These are phyloP conservation scores for Diaporthe vaccinii DNA, from an alignment of 2,329 filamentous ascomycete genomes.

Conservation along the genomic window DNA sequence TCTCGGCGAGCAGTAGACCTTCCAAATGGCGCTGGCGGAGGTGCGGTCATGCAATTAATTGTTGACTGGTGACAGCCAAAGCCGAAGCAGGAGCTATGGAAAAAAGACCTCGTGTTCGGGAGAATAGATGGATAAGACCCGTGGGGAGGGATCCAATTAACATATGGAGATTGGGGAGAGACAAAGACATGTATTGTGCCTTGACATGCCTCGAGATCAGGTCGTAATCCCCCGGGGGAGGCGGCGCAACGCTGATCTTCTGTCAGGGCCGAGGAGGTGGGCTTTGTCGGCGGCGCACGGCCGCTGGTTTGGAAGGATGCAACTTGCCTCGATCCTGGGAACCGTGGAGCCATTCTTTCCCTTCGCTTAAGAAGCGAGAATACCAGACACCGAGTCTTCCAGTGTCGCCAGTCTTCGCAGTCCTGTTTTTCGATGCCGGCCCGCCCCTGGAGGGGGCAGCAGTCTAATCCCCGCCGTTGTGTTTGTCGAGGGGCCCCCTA, in stretches of 20 bases:
- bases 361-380: slow-evolving; percentile 19
- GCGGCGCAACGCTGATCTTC: slow-evolving; percentile 11
- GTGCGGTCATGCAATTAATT: background rate
- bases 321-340: slow-evolving; percentile 14
- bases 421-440: slow-evolving; percentile 8
- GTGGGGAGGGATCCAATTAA: slow-evolving; percentile 15
- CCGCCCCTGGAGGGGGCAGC: slow-evolving; percentile 1
- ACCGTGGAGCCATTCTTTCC: slow-evolving; percentile 15
- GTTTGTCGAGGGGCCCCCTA: background rate
- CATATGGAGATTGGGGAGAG: background rate
- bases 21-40: background rate
- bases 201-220: background rate
- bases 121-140: background rate
- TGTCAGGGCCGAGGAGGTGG: slow-evolving; percentile 9
- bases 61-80: background rate
- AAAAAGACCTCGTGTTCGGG: background rate
- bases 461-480: slow-evolving; percentile 2
- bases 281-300: slow-evolving; percentile 22
- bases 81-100: background rate
- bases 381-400: background rate
- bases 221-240: background rate
- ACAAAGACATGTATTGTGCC: background rate
- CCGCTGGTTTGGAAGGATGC: background rate
- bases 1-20: slow-evolving; percentile 9
- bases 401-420: background rate